phyloP scores from a whole-genome alignment of 805 yeast genomes.

The Myxozyma mucilagina region DNA sequence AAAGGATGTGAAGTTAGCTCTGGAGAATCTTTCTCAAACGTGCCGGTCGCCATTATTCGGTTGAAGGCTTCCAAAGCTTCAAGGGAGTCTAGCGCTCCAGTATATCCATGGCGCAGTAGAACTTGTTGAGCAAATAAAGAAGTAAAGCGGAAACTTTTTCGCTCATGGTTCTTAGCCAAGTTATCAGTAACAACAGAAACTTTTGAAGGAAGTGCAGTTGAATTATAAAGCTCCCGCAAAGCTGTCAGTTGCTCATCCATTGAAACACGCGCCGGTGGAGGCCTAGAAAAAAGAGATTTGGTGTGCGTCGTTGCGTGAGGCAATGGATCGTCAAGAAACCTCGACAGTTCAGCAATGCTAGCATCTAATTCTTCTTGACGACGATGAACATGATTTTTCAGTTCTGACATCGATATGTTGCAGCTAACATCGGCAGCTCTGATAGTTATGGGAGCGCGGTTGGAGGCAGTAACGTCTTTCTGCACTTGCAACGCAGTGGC shows the following conservation, averaged over 20 bases:
- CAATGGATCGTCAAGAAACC: not conserved
- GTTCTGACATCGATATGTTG: not conserved
- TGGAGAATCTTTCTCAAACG: not conserved
- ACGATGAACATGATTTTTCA: conserved; percentile 1
- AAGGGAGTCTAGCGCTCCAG: conserved; percentile 19
- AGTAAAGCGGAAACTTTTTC: conserved; percentile 1
- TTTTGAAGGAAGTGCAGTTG: not conserved
- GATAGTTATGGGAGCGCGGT: not conserved
- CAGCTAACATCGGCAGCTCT: not conserved
- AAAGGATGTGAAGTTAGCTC: no score
- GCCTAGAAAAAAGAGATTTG: not conserved
- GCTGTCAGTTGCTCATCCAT: not conserved
- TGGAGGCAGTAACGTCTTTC: not conserved
- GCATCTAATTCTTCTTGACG: conserved; percentile 8
- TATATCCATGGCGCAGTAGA: conserved; percentile 17
- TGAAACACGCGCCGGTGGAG: not conserved
- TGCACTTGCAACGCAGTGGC: not conserved
- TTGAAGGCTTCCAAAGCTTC: conserved; percentile 23
- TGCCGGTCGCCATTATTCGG: conserved; percentile 2
- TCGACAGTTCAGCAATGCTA: conserved; percentile 7
- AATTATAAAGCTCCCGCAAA: not conserved
- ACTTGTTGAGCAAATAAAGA: conserved; percentile 25
- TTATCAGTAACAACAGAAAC: not conserved
- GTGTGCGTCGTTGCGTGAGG: not conserved
- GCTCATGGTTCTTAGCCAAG: not conserved